Conservation (phyloP, 768 basidiomycete genomes). For the Tubosaeta sp. region DNA sequence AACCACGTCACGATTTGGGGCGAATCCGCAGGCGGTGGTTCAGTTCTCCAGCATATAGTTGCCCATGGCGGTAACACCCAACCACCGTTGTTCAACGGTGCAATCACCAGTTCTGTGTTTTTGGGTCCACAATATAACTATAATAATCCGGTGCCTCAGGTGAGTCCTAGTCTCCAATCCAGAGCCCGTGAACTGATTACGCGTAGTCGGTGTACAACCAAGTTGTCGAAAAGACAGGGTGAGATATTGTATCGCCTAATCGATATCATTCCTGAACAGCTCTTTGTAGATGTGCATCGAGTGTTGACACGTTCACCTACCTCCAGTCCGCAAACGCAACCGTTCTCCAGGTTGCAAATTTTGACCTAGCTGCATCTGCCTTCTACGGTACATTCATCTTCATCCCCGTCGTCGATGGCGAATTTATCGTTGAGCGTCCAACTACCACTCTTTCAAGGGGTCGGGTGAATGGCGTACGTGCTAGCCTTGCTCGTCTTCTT, state of each 20-base stretch:
- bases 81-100: no score
- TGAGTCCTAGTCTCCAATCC: conserved; percentile 3
- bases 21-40: no score
- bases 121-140: conserved; percentile 33
- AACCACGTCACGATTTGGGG: no score
- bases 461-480: no score
- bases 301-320: conserved; percentile 36
- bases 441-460: conserved; percentile 34
- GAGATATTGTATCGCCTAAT: neutral
- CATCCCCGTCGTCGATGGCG: conserved; percentile 46
- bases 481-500: neutral
- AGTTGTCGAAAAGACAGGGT: conserved; percentile 11
- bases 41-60: no score
- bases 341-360: conserved; percentile 33
- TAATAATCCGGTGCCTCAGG: conserved; percentile 29
- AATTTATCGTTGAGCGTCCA: conserved; percentile 41
- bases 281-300: conserved; percentile 29
- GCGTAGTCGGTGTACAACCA: conserved; percentile 17
- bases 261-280: conserved; percentile 3
- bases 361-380: no score
- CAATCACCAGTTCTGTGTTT: conserved; percentile 32
- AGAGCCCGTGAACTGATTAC: no score
- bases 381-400: no score
- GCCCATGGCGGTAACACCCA: no score
- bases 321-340: conserved; percentile 33